Evolutionary conservation across 768 basidiomycete genomes (phyloP), one percentile per base, ranked within the genome.

Genomic region (Suillus variegatus): DNA sequence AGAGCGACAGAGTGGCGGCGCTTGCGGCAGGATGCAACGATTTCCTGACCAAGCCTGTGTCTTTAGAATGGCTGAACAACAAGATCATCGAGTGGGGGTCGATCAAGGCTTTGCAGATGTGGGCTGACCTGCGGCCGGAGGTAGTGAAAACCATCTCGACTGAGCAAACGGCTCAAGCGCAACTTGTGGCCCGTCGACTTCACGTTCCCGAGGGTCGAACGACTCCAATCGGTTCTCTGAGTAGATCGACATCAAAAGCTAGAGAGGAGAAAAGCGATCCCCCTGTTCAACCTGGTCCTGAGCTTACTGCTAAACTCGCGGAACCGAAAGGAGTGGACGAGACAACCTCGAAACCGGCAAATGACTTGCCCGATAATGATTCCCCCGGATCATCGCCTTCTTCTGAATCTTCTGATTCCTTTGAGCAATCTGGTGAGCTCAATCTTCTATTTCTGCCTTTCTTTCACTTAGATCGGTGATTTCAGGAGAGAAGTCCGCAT

Each of bases 21-120:
- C 88, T 99, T 46, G 96, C 94, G 6, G 97, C 97, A 2, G 97
- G 97, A 7, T 99, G 97, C 79, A 99, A 99, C 72, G 97, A 99
- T 76, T 99, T 99, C 79, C 78, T 99, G 58, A 99, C 96, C 49
- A 99, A 99, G 73, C 97, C 97, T 0, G 97, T 99, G 38, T 94
- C 93, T 8, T 82, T 97, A 36, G 83, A 91, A 54, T 99, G 97
- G 97, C 82, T 99, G 61, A 95, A 98, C 75, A 93, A 90, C 81
- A 99, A 99, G 82, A 96, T 99, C 74, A 93, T 97, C 66, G 97
- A 99, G 76, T 99, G 97, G 97, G 97, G 97, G 0, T 97, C 94
- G 4, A 99, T 99, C 79, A 95, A 95, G 75, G 93, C 92, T 6
- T 74, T 95, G 64, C 92, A 94, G 74, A 94, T 94, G 91, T 95